Percentiles rank a stretch among this genome's conserved stretches.
phyloP scores from a whole-genome alignment of 805 yeast species.

The Yarrowia porcina region DNA sequence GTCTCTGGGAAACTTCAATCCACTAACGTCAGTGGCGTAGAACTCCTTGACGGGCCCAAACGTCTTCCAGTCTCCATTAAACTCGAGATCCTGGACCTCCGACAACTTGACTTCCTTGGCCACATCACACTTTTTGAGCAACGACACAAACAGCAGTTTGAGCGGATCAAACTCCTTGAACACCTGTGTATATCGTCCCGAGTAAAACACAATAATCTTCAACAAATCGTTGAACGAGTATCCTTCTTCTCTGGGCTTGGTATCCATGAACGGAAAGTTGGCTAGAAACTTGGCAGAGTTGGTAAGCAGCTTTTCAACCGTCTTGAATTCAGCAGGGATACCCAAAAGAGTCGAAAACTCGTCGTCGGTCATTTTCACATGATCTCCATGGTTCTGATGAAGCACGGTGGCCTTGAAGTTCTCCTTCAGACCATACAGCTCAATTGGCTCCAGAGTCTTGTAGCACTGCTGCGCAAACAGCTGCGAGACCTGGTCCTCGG shows the following conservation, averaged over 20 bases:
- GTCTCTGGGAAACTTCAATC: not conserved
- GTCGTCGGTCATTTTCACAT: slow-evolving; percentile 28
- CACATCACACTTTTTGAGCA: not conserved
- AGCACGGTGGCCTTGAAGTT: not conserved
- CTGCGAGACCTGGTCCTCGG: not conserved
- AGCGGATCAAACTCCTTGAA: slow-evolving; percentile 17
- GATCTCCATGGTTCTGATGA: not conserved
- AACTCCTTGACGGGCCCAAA: slow-evolving; percentile 4
- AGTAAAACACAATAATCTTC: slow-evolving; percentile 7
- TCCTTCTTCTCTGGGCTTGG: not conserved
- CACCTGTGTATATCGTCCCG: slow-evolving; percentile 5
- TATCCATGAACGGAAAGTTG: slow-evolving; percentile 9
- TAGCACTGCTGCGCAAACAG: slow-evolving; percentile 7
- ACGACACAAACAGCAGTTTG: slow-evolving; percentile 19
- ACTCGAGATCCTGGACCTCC: not conserved
- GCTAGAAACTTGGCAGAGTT: slow-evolving; percentile 13
- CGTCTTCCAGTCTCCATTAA: slow-evolving; percentile 4
- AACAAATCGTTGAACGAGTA: slow-evolving; percentile 18
- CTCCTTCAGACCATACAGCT: slow-evolving; percentile 6
- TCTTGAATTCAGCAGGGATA: not conserved
- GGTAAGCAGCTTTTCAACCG: not conserved
- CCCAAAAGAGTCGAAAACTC: slow-evolving; percentile 23
- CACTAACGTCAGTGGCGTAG: not conserved
- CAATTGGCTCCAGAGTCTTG: slow-evolving; percentile 19
- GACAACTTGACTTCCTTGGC: not conserved